phyloP scores from a whole-genome alignment of 192 early-diverging fungal genomes.

The Lobosporangium transversale region DNA sequence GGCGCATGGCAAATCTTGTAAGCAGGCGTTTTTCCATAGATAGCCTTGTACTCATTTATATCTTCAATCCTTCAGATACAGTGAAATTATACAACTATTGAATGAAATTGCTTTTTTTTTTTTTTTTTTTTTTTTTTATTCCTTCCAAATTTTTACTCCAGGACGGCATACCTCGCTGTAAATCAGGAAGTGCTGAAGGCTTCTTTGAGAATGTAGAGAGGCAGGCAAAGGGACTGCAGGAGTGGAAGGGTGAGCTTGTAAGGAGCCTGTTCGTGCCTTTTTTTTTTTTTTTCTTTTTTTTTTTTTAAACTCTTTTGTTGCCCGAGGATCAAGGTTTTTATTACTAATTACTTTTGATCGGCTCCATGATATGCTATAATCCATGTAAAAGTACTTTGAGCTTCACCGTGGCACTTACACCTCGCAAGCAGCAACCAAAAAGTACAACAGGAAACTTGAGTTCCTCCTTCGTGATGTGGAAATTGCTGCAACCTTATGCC shows the following conservation, averaged over 20 bases:
- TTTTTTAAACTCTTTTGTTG: too few species aligned
- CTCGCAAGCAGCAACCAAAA: constrained; percentile 86
- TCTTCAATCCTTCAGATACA: too few species aligned
- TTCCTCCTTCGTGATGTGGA: constrained; percentile 88
- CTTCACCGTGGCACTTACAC: constrained; percentile 99
- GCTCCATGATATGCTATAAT: too few species aligned
- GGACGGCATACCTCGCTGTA: constrained; percentile 81
- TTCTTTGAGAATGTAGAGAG: constrained; percentile 88
- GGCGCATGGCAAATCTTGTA: constrained; percentile 76
- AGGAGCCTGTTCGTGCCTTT: neutral
- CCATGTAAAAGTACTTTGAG: constrained; percentile 90
- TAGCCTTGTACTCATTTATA: too few species aligned
- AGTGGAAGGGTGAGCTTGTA: constrained; percentile 96
- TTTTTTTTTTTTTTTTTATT: too few species aligned
- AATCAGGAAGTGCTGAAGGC: constrained; percentile 77
- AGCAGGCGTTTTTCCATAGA: too few species aligned
- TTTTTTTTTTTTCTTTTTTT: neutral
- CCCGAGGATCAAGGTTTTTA: constrained; percentile 3
- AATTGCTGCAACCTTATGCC: constrained; percentile 63
- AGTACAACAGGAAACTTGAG: constrained; percentile 88
- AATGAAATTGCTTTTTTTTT: too few species aligned
- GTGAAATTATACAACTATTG: too few species aligned
- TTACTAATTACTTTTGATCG: too few species aligned
- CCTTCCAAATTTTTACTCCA: constrained; percentile 11
- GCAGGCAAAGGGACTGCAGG: constrained; percentile 71